Evolutionary conservation across 495 filamentous ascomycete genomes (phyloP).

Genomic region (Podospora fimiseda): DNA sequence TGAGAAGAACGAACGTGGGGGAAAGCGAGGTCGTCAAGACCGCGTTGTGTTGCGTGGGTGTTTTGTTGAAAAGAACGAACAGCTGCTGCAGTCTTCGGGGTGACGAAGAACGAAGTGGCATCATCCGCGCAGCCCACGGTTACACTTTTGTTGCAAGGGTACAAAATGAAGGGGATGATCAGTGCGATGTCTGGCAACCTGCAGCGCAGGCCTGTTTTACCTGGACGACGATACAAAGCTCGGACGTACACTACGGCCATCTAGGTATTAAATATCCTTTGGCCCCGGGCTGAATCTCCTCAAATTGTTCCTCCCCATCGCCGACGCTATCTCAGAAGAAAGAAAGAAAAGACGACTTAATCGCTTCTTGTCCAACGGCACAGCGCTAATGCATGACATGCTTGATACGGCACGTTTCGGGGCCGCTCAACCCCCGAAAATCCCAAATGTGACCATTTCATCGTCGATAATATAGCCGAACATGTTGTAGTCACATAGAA

Average conservation of each 20-base stretch:
- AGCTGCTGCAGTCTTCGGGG: neutral
- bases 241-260: neutral
- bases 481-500: neutral
- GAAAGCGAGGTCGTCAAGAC: constrained; percentile 25
- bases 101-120: neutral
- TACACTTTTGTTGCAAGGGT: neutral
- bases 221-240: neutral
- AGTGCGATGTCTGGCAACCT: neutral
- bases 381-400: constrained; percentile 5
- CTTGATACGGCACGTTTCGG: neutral
- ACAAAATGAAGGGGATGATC: constrained; percentile 1
- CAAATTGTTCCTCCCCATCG: neutral
- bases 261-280: neutral
- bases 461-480: neutral
- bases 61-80: no score
- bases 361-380: neutral
- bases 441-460: neutral
- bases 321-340: neutral
- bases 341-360: no score
- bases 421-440: neutral
- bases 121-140: constrained; percentile 2
- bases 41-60: no score
- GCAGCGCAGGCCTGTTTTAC: neutral
- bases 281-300: neutral
- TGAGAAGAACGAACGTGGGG: neutral